Percentiles rank a stretch among this genome's conserved stretches.
Conservation (phyloP, 257 asterid species). For the Solanum peruvianum region DNA sequence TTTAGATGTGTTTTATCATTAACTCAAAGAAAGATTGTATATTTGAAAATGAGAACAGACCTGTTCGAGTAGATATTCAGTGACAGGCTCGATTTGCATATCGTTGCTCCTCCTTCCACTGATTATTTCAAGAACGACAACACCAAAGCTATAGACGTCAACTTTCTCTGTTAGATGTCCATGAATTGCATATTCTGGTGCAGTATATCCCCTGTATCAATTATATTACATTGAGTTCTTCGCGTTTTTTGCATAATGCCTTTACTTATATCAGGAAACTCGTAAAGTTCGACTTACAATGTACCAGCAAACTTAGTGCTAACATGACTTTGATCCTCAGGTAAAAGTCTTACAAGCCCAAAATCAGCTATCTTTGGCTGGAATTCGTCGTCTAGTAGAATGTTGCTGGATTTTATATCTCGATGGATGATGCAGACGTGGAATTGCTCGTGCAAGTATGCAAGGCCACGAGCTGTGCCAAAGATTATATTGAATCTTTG, state of each 20-base stretch:
- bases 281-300: conserved; percentile 30
- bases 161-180: conserved; percentile 85
- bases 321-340: conserved; percentile 63
- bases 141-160: conserved; percentile 73
- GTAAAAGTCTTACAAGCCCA: conserved; percentile 70
- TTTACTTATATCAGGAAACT: background rate
- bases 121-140: conserved; percentile 55
- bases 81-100: conserved; percentile 18
- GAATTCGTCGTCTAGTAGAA: conserved; percentile 50
- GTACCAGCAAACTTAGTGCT: conserved; percentile 92
- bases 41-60: conserved; percentile 6
- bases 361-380: conserved; percentile 73
- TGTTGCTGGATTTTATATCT: conserved; percentile 68
- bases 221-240: background rate
- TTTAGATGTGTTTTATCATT: background rate
- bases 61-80: conserved; percentile 63
- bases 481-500: conserved; percentile 60
- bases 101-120: conserved; percentile 62
- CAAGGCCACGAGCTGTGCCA: conserved; percentile 72
- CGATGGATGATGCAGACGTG: conserved; percentile 67
- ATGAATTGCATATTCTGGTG: conserved; percentile 76
- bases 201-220: conserved; percentile 62
- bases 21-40: background rate
- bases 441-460: conserved; percentile 69
- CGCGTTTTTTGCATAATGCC: background rate